These are phyloP conservation scores for Moniliophthora roreri DNA, from an alignment of 1,284 basidiomycete species.

Conservation along the genomic window DNA sequence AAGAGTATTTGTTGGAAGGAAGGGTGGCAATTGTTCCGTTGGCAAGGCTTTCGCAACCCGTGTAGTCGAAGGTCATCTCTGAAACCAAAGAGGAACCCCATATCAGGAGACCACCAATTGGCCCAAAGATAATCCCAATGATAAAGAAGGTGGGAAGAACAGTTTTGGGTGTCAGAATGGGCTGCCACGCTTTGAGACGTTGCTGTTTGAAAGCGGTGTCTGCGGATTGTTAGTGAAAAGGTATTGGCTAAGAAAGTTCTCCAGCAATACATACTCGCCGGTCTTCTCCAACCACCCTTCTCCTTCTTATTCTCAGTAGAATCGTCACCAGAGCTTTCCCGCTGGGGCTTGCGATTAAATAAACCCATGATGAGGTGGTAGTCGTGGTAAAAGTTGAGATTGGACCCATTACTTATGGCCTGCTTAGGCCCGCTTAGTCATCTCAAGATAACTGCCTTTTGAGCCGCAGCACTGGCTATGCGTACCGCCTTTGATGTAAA, in stretches of 20 bases:
- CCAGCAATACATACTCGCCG: slow-evolving; percentile 74
- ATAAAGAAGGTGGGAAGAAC: slow-evolving; percentile 96
- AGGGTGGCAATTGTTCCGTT: slow-evolving; percentile 51
- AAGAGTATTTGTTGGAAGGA: slow-evolving; percentile 67
- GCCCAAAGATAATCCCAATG: slow-evolving; percentile 92
- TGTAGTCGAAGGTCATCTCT: slow-evolving; percentile 96
- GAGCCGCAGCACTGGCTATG: no score
- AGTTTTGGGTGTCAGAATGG: slow-evolving; percentile 96
- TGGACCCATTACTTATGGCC: neutral
- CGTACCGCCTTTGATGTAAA: no score
- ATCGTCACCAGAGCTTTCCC: slow-evolving; percentile 32
- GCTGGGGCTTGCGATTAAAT: slow-evolving; percentile 52
- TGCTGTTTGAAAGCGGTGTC: slow-evolving; percentile 99
- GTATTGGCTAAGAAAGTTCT: slow-evolving; percentile 10
- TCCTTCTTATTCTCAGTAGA: slow-evolving; percentile 65
- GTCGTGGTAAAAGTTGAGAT: neutral
- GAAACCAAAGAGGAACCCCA: slow-evolving; percentile 86
- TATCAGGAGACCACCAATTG: slow-evolving; percentile 91
- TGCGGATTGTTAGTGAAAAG: slow-evolving; percentile 23
- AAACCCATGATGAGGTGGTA: slow-evolving; percentile 44
- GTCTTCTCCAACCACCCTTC: slow-evolving; percentile 84
- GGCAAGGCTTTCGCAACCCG: slow-evolving; percentile 77
- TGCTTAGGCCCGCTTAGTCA: no score
- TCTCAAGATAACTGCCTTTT: no score
- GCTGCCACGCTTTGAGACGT: slow-evolving; percentile 99